phyloP scores from a whole-genome alignment of 192 early-diverging fungal species.

The Dispira simplex region DNA sequence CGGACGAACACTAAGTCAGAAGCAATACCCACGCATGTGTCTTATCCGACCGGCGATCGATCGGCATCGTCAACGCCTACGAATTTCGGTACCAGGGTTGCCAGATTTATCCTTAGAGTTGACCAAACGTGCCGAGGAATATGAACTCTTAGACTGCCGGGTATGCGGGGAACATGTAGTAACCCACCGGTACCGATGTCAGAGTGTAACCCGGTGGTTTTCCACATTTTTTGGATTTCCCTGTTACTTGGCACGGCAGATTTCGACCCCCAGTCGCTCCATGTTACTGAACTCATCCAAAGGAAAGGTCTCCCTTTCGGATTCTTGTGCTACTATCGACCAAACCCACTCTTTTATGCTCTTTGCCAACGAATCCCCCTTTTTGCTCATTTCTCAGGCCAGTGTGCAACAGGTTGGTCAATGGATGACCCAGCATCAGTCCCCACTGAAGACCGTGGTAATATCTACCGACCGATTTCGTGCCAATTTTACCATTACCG shows the following conservation, averaged over 20 bases:
- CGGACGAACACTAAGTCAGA: conserved; percentile 47
- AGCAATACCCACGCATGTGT: conserved; percentile 42
- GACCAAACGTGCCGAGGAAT: conserved; percentile 14
- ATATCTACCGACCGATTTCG: conserved; percentile 36
- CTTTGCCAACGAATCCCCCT: conserved; percentile 60
- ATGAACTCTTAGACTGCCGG: conserved; percentile 13
- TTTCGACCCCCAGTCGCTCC: conserved; percentile 1
- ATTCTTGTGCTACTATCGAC: conserved; percentile 21
- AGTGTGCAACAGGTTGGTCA: conserved; percentile 36
- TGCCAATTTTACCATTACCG: conserved; percentile 42
- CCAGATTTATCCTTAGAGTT: background rate
- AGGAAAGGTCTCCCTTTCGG: conserved; percentile 1
- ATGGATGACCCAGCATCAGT: conserved; percentile 27
- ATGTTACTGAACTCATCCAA: background rate
- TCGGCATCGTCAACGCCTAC: conserved; percentile 21
- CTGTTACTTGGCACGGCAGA: conserved; percentile 24
- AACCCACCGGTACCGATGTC: background rate
- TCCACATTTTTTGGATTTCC: conserved; percentile 24
- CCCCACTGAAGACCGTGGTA: background rate
- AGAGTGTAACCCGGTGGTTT: conserved; percentile 27
- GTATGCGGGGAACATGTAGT: conserved; percentile 23
- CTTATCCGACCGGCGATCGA: conserved; percentile 37
- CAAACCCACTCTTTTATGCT: conserved; percentile 23
- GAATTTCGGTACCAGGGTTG: conserved; percentile 23
- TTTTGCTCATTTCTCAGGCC: conserved; percentile 43